Percentiles rank a stretch among this genome's conserved stretches.
phyloP scores from a whole-genome alignment of 257 asterid species.

The Capsicum rhomboideum region DNA sequence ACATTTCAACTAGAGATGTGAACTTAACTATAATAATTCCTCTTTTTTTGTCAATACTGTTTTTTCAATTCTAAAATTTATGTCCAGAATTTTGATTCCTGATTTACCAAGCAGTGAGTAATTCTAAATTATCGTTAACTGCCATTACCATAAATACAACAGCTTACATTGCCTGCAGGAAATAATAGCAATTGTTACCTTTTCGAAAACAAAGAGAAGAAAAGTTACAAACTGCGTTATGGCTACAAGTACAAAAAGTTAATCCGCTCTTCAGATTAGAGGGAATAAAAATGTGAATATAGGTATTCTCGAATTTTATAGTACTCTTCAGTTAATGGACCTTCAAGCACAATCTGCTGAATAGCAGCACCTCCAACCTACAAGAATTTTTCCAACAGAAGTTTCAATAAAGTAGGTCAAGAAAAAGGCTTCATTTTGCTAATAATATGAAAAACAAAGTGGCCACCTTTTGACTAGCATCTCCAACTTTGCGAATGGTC shows the following conservation, averaged over 20 bases:
- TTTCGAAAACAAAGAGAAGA: background rate
- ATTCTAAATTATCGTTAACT: background rate
- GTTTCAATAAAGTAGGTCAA: background rate
- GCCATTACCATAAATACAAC: background rate
- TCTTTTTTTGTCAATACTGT: background rate
- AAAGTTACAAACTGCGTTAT: background rate
- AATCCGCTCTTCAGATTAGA: conserved; percentile 18
- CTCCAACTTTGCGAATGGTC: conserved; percentile 92
- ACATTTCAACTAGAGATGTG: background rate
- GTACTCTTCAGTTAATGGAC: conserved; percentile 90
- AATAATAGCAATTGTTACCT: background rate
- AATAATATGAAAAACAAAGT: background rate
- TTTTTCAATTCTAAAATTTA: background rate
- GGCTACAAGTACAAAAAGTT: background rate
- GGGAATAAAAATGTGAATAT: conserved; percentile 78
- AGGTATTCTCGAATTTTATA: conserved; percentile 73
- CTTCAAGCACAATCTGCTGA: conserved; percentile 90
- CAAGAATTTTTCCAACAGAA: conserved; percentile 4
- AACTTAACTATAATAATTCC: background rate
- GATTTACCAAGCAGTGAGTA: background rate
- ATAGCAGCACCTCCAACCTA: conserved; percentile 71
- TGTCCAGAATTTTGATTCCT: background rate
- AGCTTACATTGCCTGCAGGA: background rate
- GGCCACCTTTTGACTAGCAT: conserved; percentile 80
- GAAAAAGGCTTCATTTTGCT: background rate